Evolutionary conservation across 371 early-diverging fungal genomes (phyloP), one percentile per base, ranked within the genome.

Genomic region (Mortierella sp.): DNA sequence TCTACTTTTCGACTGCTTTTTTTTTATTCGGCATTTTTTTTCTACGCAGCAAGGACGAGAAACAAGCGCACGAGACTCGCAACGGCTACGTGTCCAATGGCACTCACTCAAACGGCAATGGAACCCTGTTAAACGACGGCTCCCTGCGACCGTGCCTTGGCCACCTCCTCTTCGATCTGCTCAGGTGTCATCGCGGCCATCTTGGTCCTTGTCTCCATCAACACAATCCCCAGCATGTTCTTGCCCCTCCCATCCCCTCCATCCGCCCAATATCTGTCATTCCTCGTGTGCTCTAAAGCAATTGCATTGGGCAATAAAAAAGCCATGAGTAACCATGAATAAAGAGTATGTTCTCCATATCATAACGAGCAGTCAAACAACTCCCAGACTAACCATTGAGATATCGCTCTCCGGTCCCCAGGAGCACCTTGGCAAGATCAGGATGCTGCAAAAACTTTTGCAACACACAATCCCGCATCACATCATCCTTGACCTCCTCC

Each of bases 261-360:
- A 82, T 91, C 90, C 19, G 85, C 91, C 91, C 91, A 91, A 74
- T 91, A 91, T 2, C 76, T n/a, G 70, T 91, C 91, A 34, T 87
- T 90, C 43, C 54, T 72, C 0, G 91, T 91, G 37, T 89, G 90
- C 61, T 91, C 91, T 70, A 80, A 31, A 31, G 6, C n/a, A 8
- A 55, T 55, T n/a, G 34, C 14, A 24, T 6, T 40, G 43, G 43
- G 13, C 6, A 26, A 55, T 43, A 54, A 48, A 24, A 5, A 2
- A 0, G 34, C 5, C 10, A n/a, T 51, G 21, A 72, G 31, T 53
- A 37, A 34, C 24, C 19, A 11, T 19, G 10, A 34, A 16, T 13
- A 16, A 61, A 34, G 54, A 19, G 48, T 13, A 37, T 11, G 54
- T 37, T 53, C 24, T 64, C 55, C 9, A 8, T 53, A 31, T 13